Conservation (phyloP, 1,284 basidiomycete species). For the Ustanciosporium gigantosporum region DNA sequence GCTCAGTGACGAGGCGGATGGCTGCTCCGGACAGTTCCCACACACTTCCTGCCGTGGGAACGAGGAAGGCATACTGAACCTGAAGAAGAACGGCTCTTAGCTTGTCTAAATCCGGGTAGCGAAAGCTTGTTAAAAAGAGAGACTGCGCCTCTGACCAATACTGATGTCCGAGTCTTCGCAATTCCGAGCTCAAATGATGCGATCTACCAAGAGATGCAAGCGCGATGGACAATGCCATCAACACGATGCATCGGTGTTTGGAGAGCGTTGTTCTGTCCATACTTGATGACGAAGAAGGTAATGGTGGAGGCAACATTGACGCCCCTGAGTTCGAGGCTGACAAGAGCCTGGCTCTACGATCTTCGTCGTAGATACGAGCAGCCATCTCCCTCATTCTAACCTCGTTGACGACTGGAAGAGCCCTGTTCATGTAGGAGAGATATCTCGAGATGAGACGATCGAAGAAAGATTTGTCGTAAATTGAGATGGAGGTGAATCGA, state of each 20-base stretch:
- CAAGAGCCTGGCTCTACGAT: slow-evolving; percentile 4
- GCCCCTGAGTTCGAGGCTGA: not conserved
- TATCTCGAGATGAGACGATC: slow-evolving; percentile 30
- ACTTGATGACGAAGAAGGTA: slow-evolving; percentile 4
- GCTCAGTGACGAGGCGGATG: slow-evolving; percentile 32
- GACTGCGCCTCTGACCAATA: slow-evolving; percentile 31
- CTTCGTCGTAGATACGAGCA: slow-evolving; percentile 17
- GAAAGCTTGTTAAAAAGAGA: slow-evolving; percentile 9
- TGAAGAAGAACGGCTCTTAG: slow-evolving; percentile 24
- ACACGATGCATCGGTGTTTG: slow-evolving; percentile 16
- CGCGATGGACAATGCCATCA: slow-evolving; percentile 30
- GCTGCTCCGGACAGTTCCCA: slow-evolving; percentile 38
- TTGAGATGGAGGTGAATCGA: slow-evolving; percentile 13
- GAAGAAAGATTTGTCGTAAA: slow-evolving; percentile 26
- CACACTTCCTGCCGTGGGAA: slow-evolving; percentile 28
- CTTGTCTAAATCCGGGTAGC: slow-evolving; percentile 24
- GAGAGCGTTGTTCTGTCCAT: slow-evolving; percentile 14
- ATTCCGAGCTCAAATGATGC: slow-evolving; percentile 39
- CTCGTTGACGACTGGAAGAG: slow-evolving; percentile 29
- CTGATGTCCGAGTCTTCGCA: slow-evolving; percentile 24
- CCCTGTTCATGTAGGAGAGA: slow-evolving; percentile 35
- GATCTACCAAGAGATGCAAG: slow-evolving; percentile 29
- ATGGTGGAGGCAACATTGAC: slow-evolving; percentile 21
- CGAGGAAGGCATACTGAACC: slow-evolving; percentile 28
- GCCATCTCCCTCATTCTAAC: slow-evolving; percentile 21